A percentile compares a stretch with the other conserved stretches of the same genome.
These are phyloP conservation scores for Pichia phayaonensis DNA, from an alignment of 805 yeast genomes.

Conservation along the genomic window DNA sequence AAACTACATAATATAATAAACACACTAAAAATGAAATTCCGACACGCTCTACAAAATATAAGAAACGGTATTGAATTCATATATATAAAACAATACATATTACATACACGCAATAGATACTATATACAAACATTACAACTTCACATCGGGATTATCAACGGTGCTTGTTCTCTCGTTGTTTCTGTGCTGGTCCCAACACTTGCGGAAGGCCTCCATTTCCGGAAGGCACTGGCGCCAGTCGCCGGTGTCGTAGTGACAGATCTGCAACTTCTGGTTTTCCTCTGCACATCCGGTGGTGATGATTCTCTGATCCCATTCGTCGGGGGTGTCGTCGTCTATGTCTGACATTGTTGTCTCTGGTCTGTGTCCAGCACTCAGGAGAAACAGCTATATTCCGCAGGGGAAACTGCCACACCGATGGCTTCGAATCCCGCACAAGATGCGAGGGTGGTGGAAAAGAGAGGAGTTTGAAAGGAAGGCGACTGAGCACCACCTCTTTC, in stretches of 20 bases:
- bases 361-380: too few relatives aligned
- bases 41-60: not conserved
- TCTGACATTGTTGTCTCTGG: not conserved
- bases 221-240: constrained; percentile 72
- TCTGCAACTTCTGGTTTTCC: constrained; percentile 60
- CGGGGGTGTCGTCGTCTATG: constrained; percentile 33
- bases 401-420: too few relatives aligned
- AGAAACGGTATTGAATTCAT: too few relatives aligned
- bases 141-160: constrained; percentile 21
- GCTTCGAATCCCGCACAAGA: too few relatives aligned
- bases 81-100: too few relatives aligned
- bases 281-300: constrained; percentile 68
- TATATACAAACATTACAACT: not conserved
- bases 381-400: too few relatives aligned
- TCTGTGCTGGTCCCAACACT: constrained; percentile 35
- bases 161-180: constrained; percentile 34
- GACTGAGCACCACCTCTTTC: too few relatives aligned
- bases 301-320: constrained; percentile 72
- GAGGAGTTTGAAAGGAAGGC: too few relatives aligned
- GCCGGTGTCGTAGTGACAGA: constrained; percentile 74
- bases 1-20: too few relatives aligned
- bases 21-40: not conserved
- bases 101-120: not conserved
- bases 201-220: constrained; percentile 43
- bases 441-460: too few relatives aligned